Evolutionary conservation across 164 flowering plant genomes (phyloP), one percentile per base, ranked within the genome.

Genomic region (Chloranthus sessilifolius): DNA sequence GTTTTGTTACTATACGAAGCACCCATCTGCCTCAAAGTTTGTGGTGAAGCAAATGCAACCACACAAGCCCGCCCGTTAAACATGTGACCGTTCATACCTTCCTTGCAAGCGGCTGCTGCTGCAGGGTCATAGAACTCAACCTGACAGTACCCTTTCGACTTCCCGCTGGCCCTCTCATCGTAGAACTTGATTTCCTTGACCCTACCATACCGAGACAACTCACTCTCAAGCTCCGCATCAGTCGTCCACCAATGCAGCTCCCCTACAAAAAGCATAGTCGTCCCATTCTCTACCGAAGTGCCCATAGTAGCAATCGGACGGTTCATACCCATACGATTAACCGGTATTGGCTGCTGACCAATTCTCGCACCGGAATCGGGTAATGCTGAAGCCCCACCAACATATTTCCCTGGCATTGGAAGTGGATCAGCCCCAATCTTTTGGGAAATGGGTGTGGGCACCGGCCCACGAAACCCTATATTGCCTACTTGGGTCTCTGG

Each of bases 231-330:
- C 57, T 83, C 90, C 14, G 85, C 76, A 71, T 83, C 90, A 26
- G 90, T 83, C 25, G 90, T 83, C 90, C 90, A 83, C 90, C 90
- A 82, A 48, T 77, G 85, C 20, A 82, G 42, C 40, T 82, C 85
- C 41, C 89, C 85, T 28, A 82, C 85, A 71, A 74, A 83, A 24
- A 83, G 68, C 75, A 69, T 82, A 41, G 80, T 67, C 4, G 71
- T 47, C 29, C 90, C 82, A 70, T 67, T 77, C 31, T 74, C 83
- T 8, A 62, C 54, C 19, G 64, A 37, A 40, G 38, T 26, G 26
- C 26, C 12, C 8, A 27, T 45, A 9, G 73, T 73, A 24, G 74
- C 66, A 35, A 25, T 63, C 10, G 68, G 47, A 17, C 65, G 70
- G 43, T 56, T 69, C 50, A 51, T 59, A 64, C 67, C 73, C 39